Base-by-base conservation (phyloP, 495 filamentous ascomycete genomes). In the Entonaema liquescens region DNA sequence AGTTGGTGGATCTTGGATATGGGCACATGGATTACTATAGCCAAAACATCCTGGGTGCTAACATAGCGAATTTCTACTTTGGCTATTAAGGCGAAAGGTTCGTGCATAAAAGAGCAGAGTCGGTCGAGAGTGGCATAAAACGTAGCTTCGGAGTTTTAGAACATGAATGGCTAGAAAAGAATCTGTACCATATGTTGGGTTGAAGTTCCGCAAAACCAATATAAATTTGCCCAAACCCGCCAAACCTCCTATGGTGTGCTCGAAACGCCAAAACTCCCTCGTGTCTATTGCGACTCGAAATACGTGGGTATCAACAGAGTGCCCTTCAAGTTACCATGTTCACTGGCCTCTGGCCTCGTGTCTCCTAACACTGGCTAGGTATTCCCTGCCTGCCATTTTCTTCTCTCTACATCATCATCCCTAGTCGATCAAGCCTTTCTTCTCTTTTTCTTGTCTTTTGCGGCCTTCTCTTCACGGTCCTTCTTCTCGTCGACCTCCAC, bases 401-500 rank as follows among this genome's bases (percentile, higher is more conserved):
- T 53, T 28, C 25, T 31, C 44, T 29, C 8, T 11, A 12, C 28
- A 23, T 19, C 19, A 13, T 13, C 17, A 12, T 9, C 17, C 11
- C 8, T 29, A 19, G 23, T 13, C 3, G 80, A 84, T 85, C 74
- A 89, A 83, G 78, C 94, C 67, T 85, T 86, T 78, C 90, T 85
- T 87, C 86, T 83, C 78, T 88, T 87, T 62, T 79, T 82, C 81
- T 94, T 84, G 67, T 84, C 83, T 52, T 81, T 82, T 1, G 84
- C 82, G 61, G 89, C 89, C 76, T 86, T 86, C 47, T 84, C 83
- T 73, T 89, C 87, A 9, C 82, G 83, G 78, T 90, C 90, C 79
- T 89, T 90, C 82, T 91, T 89, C 81, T 90, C 88, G 75, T 93
- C 89, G 29, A 98, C 89, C 86, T 98, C 96, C 28, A 98, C 93